phyloP scores from a whole-genome alignment of 257 asterid genomes.

The Solanum etuberosum region DNA sequence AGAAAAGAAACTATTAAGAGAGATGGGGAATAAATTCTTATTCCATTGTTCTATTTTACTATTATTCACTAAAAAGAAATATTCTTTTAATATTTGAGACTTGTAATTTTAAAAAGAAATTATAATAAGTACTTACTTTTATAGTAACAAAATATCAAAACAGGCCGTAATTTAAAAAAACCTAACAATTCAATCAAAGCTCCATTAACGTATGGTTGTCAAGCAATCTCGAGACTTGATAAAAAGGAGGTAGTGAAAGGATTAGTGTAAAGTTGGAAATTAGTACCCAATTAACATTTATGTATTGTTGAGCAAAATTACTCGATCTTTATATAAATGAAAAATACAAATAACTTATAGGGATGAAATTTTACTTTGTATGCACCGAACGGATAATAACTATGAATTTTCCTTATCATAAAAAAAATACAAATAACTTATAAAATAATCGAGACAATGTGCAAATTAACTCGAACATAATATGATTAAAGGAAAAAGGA shows the following conservation, averaged over 20 bases:
- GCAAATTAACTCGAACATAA: too few relatives aligned
- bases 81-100: neutral
- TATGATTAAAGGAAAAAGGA: neutral
- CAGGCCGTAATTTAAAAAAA: neutral
- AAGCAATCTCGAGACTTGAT: neutral
- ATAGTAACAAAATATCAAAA: neutral
- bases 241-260: neutral
- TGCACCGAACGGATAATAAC: too few relatives aligned
- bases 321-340: neutral
- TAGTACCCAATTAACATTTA: neutral
- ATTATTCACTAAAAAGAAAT: too few relatives aligned
- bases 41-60: neutral
- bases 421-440: neutral
- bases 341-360: neutral
- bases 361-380: too few relatives aligned
- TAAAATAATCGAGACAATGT: neutral
- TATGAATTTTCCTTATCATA: too few relatives aligned
- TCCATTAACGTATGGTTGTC: neutral
- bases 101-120: too few relatives aligned
- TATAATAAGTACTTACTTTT: neutral
- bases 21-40: neutral
- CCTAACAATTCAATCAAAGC: neutral
- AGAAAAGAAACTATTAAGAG: neutral
- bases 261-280: neutral
- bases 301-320: neutral